Evolutionary conservation across 2,329 filamentous ascomycete genomes (phyloP).

Genomic region (Epichloe hybrida): DNA sequence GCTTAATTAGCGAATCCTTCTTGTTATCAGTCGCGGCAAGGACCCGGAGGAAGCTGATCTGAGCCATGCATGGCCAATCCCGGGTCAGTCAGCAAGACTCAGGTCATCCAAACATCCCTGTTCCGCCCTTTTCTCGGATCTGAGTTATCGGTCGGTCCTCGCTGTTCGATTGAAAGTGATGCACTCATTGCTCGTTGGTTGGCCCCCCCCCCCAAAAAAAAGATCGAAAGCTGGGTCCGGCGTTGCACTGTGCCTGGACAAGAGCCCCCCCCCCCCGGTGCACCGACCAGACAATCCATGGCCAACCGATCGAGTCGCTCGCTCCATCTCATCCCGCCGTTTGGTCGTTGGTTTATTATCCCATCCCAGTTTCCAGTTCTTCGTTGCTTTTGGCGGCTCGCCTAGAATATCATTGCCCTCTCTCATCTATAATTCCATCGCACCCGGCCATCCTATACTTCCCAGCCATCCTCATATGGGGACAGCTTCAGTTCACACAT

Average conservation of each 20-base stretch:
- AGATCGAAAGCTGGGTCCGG: not conserved
- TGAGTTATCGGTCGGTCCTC: not conserved
- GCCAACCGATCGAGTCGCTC: not conserved
- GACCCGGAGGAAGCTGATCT: not conserved
- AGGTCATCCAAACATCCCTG: constrained; percentile 1
- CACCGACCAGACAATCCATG: not conserved
- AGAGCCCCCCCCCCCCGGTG: not conserved
- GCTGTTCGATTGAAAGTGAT: not conserved
- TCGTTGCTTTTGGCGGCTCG: not conserved
- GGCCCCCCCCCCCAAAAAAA: not conserved
- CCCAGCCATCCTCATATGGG: not conserved
- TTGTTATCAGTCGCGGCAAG: not conserved
- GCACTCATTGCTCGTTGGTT: constrained; percentile 4
- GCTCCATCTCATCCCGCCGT: not conserved
- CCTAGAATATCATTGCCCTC: not conserved
- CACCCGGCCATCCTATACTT: not conserved
- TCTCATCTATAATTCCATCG: too few relatives aligned
- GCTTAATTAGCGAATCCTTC: not conserved
- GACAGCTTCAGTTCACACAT: not conserved
- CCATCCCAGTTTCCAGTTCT: not conserved
- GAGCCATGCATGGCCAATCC: not conserved
- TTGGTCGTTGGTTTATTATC: not conserved
- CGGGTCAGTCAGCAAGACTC: not conserved
- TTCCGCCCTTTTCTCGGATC: constrained; percentile 3
- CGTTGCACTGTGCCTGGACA: not conserved